Base-by-base conservation (phyloP, 257 asterid genomes). In the Petunia axillaris region DNA sequence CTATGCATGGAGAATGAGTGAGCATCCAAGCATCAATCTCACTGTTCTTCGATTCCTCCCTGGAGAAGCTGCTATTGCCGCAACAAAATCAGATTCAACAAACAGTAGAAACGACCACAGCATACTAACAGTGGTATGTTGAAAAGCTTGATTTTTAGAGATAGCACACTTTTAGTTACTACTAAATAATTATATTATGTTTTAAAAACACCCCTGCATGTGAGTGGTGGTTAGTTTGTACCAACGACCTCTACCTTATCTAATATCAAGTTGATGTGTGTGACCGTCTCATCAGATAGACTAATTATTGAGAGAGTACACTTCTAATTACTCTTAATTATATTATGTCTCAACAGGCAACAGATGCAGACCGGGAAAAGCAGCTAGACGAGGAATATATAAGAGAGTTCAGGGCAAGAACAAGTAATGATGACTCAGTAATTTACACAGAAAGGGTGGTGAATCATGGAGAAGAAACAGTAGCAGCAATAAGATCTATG, bases 381-480 rank as follows among this genome's bases (percentile, higher is more conserved):
- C 92, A 85, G 65, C 44, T 89, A 6, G 99, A 92, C 35, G 92
- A 89, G 70, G 94, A 93, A 53, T 91, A 78, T 54, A 8, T 96
- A 25, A 89, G 83, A 16, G 90, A 90, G 81, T 91, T 93, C 80
- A 80, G 90, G 71, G 73, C 82, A 1, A 84, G 89, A 79, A 91
- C 92, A 40, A 16, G 46, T 15, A 81, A 83, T 1, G 85, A 92
- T 66, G 76, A 81, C 0, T 89, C 96, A 1, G 81, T 91, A 1
- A 55, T 82, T 3, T 96, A 84, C 64, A 48, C 39, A 0, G 98
- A 94, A 58, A 88, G 79, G 38, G 83, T 89, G 14, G 97, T 91
- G 80, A 89, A 87, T 54, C 90, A 96, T 9, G 99, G 98, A 44
- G 98, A 93, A 68, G 99, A 93, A 58, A 90, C 98, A 1, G 98